Evolutionary conservation across 495 filamentous ascomycete species (phyloP), one percentile per base, ranked within the genome.

Genomic region (Pyronema domesticum): DNA sequence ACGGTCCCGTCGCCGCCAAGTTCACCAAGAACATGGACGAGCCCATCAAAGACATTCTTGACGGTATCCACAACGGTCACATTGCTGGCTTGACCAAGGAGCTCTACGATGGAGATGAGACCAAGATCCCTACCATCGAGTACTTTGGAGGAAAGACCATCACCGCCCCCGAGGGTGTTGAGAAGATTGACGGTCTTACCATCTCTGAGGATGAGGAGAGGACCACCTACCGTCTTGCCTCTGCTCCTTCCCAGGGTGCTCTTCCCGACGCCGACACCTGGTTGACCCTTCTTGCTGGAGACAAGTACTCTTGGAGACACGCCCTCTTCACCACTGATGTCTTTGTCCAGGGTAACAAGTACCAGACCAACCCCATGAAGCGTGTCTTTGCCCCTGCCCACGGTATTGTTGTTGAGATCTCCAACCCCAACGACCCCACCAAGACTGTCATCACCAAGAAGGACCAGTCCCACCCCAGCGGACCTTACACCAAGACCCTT

Each of bases 291-390:
- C 77, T 99, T 47, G 89, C 89, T n/a, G 93, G 93, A 11, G 73
- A 76, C 13, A 73, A 70, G 37, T 83, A 83, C 62, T 94, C 85
- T 35, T 99, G 91, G 91, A 77, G 86, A 53, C 86, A 91, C 66
- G 93, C 91, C n/a, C 75, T 99, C n/a, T 93, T 99, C 69, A 82
- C 82, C n/a, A 81, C 89, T 13, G 87, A 95, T 57, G 82, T 95
- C 43, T 83, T 94, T 53, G 84, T 96, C 17, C 91, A 99, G 69
- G 91, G 87, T 11, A 81, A 95, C 63, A 87, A 91, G 61, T 95
- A 93, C 71, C 87, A 95, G 71, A 91, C 86, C 35, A 96, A 98
- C 68, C 91, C 91, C 0, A 83, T 95, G 74, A 85, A 80, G 65
- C 79, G 87, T 17, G 83, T 96, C 46, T 89, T 95, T 55, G 80